phyloP scores from a whole-genome alignment of 805 yeast genomes.

The Saccharomyces jurei region DNA sequence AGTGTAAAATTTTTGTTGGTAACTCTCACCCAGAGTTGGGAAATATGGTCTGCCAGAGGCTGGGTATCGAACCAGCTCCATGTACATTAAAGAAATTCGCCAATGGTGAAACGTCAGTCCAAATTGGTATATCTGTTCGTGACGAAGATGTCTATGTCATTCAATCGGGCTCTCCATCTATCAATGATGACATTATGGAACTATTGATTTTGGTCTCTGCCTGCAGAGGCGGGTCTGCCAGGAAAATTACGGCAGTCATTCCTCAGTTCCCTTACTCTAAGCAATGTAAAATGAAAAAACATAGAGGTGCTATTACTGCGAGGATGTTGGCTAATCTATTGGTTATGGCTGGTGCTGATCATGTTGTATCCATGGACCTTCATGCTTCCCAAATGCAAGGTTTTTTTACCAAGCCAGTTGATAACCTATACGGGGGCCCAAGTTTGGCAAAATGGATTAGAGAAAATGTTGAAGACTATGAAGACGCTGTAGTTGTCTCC shows the following conservation, averaged over 20 bases:
- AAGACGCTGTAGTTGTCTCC: slow-evolving; percentile 91
- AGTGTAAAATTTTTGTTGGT: slow-evolving; percentile 95
- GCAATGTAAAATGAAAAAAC: slow-evolving; percentile 97
- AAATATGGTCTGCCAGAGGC: slow-evolving; percentile 73
- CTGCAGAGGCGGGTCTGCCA: slow-evolving; percentile 97
- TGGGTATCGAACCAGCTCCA: slow-evolving; percentile 92
- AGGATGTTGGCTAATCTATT: slow-evolving; percentile 92
- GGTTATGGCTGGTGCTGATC: slow-evolving; percentile 98
- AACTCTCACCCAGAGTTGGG: slow-evolving; percentile 95
- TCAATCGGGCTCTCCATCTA: slow-evolving; percentile 79
- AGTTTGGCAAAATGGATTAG: slow-evolving; percentile 93
- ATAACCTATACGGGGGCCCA: slow-evolving; percentile 93
- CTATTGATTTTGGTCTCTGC: slow-evolving; percentile 86
- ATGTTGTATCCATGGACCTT: slow-evolving; percentile 93
- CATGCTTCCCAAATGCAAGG: slow-evolving; percentile 99
- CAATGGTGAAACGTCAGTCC: slow-evolving; percentile 96
- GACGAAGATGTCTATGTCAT: slow-evolving; percentile 95
- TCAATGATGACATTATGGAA: slow-evolving; percentile 95
- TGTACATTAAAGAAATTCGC: slow-evolving; percentile 86
- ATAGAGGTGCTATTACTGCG: slow-evolving; percentile 97
- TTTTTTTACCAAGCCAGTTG: slow-evolving; percentile 93
- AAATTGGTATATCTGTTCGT: slow-evolving; percentile 87
- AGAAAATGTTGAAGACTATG: slow-evolving; percentile 77
- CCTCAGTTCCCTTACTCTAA: slow-evolving; percentile 97
- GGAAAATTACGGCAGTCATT: slow-evolving; percentile 87